Percentiles rank a stretch among this genome's conserved stretches.
Conservation (phyloP, 2,329 filamentous ascomycete species). For the Apiospora phragmitis region DNA sequence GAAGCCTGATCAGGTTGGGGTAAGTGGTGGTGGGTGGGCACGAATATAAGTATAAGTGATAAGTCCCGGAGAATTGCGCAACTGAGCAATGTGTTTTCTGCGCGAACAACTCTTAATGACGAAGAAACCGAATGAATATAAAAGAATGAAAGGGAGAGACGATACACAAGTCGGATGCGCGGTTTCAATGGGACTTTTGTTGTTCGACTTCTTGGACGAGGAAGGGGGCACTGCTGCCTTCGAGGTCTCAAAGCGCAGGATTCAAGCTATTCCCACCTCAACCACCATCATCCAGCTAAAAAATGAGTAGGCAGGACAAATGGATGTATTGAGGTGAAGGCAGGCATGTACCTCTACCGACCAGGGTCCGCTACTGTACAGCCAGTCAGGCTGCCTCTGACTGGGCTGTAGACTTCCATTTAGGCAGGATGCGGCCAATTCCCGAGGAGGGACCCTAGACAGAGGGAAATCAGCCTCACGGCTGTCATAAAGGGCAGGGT, state of each 20-base stretch:
- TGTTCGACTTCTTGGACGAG: constrained; percentile 11
- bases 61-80: constrained; percentile 13
- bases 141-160: constrained; percentile 8
- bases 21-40: constrained; percentile 10
- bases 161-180: constrained; percentile 13
- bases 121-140: background rate
- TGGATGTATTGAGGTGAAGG: background rate
- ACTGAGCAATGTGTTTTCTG: constrained; percentile 5
- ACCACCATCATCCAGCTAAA: background rate
- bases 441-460: background rate
- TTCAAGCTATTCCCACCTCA: background rate
- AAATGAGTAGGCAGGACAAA: background rate
- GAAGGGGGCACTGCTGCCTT: constrained; percentile 17
- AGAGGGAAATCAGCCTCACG: background rate
- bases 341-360: background rate
- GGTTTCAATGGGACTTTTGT: background rate
- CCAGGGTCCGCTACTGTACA: background rate
- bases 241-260: constrained; percentile 6
- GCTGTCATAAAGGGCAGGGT: background rate
- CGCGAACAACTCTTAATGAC: background rate
- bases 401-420: background rate
- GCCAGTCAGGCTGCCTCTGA: background rate
- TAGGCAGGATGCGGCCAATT: background rate
- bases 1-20: background rate
- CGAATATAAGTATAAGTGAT: constrained; percentile 14